Percentiles rank a stretch among this genome's conserved stretches.
These are phyloP conservation scores for Dianthus caryophyllus DNA, from an alignment of 148 eudicot species.

Conservation along the genomic window DNA sequence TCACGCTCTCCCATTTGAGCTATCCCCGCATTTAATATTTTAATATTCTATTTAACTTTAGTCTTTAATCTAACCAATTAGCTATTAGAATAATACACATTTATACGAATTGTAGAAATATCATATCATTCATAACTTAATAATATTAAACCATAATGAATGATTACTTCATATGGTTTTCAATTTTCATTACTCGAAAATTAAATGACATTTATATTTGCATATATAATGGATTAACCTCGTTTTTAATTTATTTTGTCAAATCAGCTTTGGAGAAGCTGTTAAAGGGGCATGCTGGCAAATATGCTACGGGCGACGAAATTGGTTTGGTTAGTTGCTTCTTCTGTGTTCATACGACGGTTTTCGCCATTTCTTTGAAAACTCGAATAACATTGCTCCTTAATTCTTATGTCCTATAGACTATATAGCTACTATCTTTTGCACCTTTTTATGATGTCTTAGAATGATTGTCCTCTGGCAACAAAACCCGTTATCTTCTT, in stretches of 20 bases:
- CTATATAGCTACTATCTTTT: not conserved
- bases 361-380: not conserved
- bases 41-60: too few species aligned
- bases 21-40: too few species aligned
- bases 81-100: too few species aligned
- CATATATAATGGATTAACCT: not conserved
- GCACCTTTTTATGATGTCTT: not conserved
- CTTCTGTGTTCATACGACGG: not conserved
- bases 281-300: constrained; percentile 58
- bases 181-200: not conserved
- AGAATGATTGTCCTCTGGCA: not conserved
- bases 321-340: constrained; percentile 55
- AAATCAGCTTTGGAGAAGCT: constrained; percentile 80
- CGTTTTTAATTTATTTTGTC: not conserved
- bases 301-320: constrained; percentile 92
- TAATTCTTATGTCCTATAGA: not conserved
- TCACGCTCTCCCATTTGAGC: too few species aligned
- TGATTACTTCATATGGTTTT: not conserved
- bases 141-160: not conserved
- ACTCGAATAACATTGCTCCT: not conserved
- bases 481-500: not conserved
- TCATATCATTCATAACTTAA: too few species aligned
- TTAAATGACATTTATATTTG: not conserved
- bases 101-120: too few species aligned
- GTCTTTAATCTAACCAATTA: too few species aligned